A percentile compares a stretch with the other conserved stretches of the same genome.
These are phyloP conservation scores for Rhizophora apiculata DNA, from an alignment of 345 rosid genomes.

Conservation along the genomic window DNA sequence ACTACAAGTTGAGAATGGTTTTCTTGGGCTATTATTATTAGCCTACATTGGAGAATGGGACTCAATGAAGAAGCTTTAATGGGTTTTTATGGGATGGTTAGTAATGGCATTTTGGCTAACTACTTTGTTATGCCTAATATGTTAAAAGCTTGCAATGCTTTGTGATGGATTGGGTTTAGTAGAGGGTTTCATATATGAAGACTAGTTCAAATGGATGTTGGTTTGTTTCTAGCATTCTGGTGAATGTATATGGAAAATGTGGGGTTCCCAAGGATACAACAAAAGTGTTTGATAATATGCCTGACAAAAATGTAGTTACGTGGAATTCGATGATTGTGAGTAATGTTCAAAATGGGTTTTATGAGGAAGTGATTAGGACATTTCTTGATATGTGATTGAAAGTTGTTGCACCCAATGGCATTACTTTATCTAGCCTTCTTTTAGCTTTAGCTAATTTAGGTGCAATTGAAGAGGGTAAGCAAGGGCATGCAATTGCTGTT, in stretches of 20 bases:
- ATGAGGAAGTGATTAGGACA: conserved; percentile 46
- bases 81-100: conserved; percentile 56
- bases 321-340: conserved; percentile 68
- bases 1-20: conserved; percentile 48
- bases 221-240: conserved; percentile 64
- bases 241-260: conserved; percentile 66
- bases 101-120: conserved; percentile 52
- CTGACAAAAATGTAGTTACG: conserved; percentile 46
- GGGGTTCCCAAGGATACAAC: conserved; percentile 55
- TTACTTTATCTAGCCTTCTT: conserved; percentile 59
- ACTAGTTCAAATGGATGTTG: conserved; percentile 52
- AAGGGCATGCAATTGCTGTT: conserved; percentile 51
- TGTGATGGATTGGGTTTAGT: conserved; percentile 50
- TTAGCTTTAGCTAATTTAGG: conserved; percentile 62
- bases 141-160: conserved; percentile 67
- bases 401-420: conserved; percentile 50
- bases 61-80: conserved; percentile 43
- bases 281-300: conserved; percentile 52
- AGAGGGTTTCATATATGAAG: conserved; percentile 66
- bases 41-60: conserved; percentile 59
- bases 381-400: conserved; percentile 52
- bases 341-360: conserved; percentile 57
- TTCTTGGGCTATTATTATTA: conserved; percentile 84
- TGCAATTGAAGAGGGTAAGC: conserved; percentile 47
- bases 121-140: conserved; percentile 70